Base-by-base conservation (phyloP, 108 stramenopile genomes). In the Fragilaria radians region DNA sequence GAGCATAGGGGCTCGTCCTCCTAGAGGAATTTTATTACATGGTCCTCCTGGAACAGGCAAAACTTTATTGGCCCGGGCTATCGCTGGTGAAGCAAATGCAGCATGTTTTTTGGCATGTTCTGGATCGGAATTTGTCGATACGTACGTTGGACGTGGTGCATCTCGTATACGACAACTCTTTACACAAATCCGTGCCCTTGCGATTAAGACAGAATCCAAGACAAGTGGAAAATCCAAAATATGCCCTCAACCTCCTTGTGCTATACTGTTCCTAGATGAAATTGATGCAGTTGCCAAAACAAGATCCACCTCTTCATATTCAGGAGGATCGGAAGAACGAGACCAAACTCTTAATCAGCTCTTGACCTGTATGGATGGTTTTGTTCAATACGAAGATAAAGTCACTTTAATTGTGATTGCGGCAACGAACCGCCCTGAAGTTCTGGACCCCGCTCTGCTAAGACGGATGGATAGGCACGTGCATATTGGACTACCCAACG, bases 261-360 rank as follows among this genome's bases (percentile, higher is more conserved):
- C 87, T 42, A 90, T 98, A 32, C 82, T 98, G 36, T 98, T 98
- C 63, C 96, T 98, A 51, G 97, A 98, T 70, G 97, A 98, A 68
- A 83, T 98, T 42, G 97, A 98, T 66, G 94, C 95, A 48, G 53
- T 98, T 36, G 97, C 91, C 49, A 89, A 83, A 60, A 57, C 74
- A 5, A 73, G 91, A 33, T 67, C 71, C 32, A 57, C 73, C 30
- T 80, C 80, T 2, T 82, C 85, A 17, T 57, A 74, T 53, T 18
- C 30, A 0, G 54, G 46, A 2, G 67, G 71, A 52, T 89, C 89
- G 61, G 95, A 96, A 64, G 96, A 97, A 63, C 77, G 94, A 48
- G 96, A 97, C 51, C 89, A 96, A 62, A 96, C 96, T 18, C 63
- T 97, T 57, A 97, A 97, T 77, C 91, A 94, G 58, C 80, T 97